A percentile compares a stretch with the other conserved stretches of the same genome.
Evolutionary conservation across 1,284 basidiomycete species (phyloP).

Genomic region (Meripilus lineatus): DNA sequence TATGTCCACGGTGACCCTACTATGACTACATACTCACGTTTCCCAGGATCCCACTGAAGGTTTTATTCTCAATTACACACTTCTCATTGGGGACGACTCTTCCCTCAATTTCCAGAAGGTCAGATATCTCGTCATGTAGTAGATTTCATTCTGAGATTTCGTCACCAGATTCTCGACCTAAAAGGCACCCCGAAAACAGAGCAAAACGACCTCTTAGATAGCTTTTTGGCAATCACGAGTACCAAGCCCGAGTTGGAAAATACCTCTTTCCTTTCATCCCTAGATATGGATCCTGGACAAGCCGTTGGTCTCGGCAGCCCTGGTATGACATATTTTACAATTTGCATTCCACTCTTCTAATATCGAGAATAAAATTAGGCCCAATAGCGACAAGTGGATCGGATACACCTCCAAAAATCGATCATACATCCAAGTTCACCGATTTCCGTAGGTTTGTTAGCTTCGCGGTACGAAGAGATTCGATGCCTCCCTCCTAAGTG

Average conservation of each 20-base stretch:
- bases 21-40: slow-evolving; percentile 5
- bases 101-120: slow-evolving; percentile 99
- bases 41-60: slow-evolving; percentile 82
- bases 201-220: slow-evolving; percentile 87
- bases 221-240: slow-evolving; percentile 87
- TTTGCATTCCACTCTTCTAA: slow-evolving; percentile 52
- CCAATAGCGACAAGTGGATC: slow-evolving; percentile 51
- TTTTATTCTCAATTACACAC: slow-evolving; percentile 91
- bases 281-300: slow-evolving; percentile 88
- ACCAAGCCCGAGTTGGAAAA: slow-evolving; percentile 81
- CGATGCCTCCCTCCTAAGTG: slow-evolving; percentile 38
- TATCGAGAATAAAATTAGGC: no score
- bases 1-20: slow-evolving; percentile 32
- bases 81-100: slow-evolving; percentile 88
- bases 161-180: slow-evolving; percentile 84
- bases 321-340: slow-evolving; percentile 49
- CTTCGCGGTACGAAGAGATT: slow-evolving; percentile 75
- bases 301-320: slow-evolving; percentile 34
- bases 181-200: slow-evolving; percentile 86
- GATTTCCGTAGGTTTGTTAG: slow-evolving; percentile 82
- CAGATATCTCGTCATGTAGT: slow-evolving; percentile 10
- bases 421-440: slow-evolving; percentile 58
- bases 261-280: slow-evolving; percentile 84
- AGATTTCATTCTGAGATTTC: slow-evolving; percentile 1
- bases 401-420: slow-evolving; percentile 34